Evolutionary conservation across 352 stramenopile genomes (phyloP).

Genomic region (Globisporangium alternatum): DNA sequence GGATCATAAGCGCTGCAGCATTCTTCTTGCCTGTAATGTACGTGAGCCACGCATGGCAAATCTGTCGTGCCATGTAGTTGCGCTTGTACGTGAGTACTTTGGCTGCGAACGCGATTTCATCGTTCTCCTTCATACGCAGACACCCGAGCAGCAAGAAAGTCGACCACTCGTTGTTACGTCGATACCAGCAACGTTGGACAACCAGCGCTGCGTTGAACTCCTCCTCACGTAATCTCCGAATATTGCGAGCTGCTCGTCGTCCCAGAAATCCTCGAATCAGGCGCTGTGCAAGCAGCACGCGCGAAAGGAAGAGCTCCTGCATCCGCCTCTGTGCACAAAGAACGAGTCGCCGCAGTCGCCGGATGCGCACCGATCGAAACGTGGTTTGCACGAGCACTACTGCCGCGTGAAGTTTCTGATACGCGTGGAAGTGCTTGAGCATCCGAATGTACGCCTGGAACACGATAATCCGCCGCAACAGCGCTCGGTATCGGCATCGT

Average conservation of each 20-base stretch:
- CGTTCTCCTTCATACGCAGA: constrained; percentile 60
- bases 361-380: constrained; percentile 46
- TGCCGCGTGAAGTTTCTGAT: constrained; percentile 38
- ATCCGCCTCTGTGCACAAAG: constrained; percentile 47
- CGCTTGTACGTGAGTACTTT: constrained; percentile 42
- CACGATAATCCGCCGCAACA: constrained; percentile 41
- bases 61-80: constrained; percentile 37
- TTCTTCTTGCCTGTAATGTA: constrained; percentile 28
- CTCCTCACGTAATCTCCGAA: constrained; percentile 29
- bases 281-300: constrained; percentile 45
- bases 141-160: constrained; percentile 81
- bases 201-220: constrained; percentile 62
- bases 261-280: constrained; percentile 56
- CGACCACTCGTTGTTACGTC: constrained; percentile 78
- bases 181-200: constrained; percentile 80
- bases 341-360: constrained; percentile 54
- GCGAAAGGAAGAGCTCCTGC: constrained; percentile 41
- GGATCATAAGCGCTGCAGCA: constrained; percentile 35
- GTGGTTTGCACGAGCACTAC: constrained; percentile 54
- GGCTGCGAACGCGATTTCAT: constrained; percentile 50
- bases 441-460: constrained; percentile 60
- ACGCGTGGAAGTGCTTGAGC: constrained; percentile 39
- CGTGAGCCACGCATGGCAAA: constrained; percentile 37
- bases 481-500: constrained; percentile 24
- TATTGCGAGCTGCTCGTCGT: constrained; percentile 23